Evolutionary conservation across 805 yeast species (phyloP), one percentile per base, ranked within the genome.

Genomic region (Hagleromyces aurorensis): DNA sequence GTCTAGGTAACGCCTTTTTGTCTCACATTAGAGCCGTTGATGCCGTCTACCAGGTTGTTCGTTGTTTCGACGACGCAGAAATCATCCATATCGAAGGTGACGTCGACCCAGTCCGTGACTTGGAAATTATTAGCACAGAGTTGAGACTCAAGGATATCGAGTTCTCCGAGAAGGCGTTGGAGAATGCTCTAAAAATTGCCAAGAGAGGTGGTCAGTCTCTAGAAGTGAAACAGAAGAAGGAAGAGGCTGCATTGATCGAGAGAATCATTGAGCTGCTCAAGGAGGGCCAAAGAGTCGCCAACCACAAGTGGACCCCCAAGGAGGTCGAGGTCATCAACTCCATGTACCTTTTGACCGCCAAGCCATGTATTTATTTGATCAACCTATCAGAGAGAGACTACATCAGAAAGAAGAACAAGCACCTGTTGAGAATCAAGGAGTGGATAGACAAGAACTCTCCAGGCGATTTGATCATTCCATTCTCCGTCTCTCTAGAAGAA

Each of bases 11-110:
- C 61, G 94, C 94, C 41, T 91, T 91, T 72, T 75, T 91, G 65
- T 79, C 94, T 46, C 87, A 91, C 61, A 91, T 91, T 51, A 76
- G 97, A 64, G 91, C 95, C 27, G 98, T 91, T 34, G 98, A 91
- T 71, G 95, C 96, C 40, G 79, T 91, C 43, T 91, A 82, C 67
- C 97, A 91, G 67, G 95, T 91, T 43, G 97, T 91, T 29, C 79
- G 98, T 64, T 83, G 94, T 64, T 91, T 91, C 53, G 95, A 86
- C 55, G 98, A 91, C 61, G 93, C 96, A 21, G 98, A 91, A 57
- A 91, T 91, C 51, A 86, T 87, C 48, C 98, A 91, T 64, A 82
- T 91, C 50, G 95, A 86, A 65, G 91, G 91, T 57, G 96, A 87
- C 50, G 98, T 91, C 40, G 77, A 91, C 63, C 98, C 98, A 41